These are phyloP conservation scores for Yamadazyma diospyri DNA, from an alignment of 1,139 yeast species.

Conservation along the genomic window DNA sequence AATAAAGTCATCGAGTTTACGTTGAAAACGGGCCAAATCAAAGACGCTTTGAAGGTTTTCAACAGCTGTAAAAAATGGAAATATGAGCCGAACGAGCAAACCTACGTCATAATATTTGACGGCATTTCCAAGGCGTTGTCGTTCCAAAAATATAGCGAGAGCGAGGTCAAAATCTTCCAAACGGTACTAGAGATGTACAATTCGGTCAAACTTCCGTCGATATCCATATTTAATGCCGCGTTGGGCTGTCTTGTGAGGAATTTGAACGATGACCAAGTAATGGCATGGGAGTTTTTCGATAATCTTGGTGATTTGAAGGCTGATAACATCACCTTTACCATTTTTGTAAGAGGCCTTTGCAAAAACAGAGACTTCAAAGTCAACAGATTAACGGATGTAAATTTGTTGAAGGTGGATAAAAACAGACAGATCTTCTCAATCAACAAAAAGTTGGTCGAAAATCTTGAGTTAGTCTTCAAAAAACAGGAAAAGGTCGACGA, in stretches of 20 bases:
- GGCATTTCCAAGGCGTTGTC: slow-evolving; percentile 47
- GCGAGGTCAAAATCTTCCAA: slow-evolving; percentile 15
- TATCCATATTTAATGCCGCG: slow-evolving; percentile 35
- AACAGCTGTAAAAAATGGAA: slow-evolving; percentile 61
- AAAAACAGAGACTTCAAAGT: slow-evolving; percentile 13
- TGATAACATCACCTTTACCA: slow-evolving; percentile 38
- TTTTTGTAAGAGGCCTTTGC: slow-evolving; percentile 36
- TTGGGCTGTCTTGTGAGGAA: slow-evolving; percentile 34
- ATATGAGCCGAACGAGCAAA: slow-evolving; percentile 49
- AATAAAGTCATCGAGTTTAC: slow-evolving; percentile 54
- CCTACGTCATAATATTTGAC: slow-evolving; percentile 53
- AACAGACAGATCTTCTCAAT: slow-evolving; percentile 22
- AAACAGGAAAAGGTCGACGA: slow-evolving; percentile 4
- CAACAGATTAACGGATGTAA: slow-evolving; percentile 15
- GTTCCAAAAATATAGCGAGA: slow-evolving; percentile 31
- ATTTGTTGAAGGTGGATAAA: slow-evolving; percentile 19
- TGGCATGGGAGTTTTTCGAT: slow-evolving; percentile 42
- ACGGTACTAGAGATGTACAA: slow-evolving; percentile 25
- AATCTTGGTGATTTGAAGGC: slow-evolving; percentile 26
- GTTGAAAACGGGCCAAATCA: slow-evolving; percentile 31
- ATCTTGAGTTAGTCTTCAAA: slow-evolving; percentile 23
- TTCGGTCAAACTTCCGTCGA: slow-evolving; percentile 10
- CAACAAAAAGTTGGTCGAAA: slow-evolving; percentile 26
- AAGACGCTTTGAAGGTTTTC: slow-evolving; percentile 45
- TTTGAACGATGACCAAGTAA: slow-evolving; percentile 27